These are phyloP conservation scores for Athelia sp. DNA, from an alignment of 1,284 basidiomycete species.

Conservation along the genomic window DNA sequence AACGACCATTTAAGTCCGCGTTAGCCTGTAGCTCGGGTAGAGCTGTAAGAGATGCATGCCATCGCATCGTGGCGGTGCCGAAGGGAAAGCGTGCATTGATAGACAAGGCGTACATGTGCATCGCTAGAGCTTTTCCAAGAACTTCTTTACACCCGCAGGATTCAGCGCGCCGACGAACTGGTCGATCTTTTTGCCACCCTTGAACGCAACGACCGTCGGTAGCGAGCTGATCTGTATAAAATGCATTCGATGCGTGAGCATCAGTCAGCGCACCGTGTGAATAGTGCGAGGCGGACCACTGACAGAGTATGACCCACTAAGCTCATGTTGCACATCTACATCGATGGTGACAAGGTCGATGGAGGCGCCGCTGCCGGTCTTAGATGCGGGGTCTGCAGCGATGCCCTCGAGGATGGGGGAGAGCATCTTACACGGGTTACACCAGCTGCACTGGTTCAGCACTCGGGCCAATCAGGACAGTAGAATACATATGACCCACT, in stretches of 20 bases:
- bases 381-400: conserved; percentile 35
- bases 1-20: no score
- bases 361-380: conserved; percentile 47
- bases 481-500: conserved; percentile 49
- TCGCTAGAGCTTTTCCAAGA: conserved; percentile 37
- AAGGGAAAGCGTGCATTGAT: no score
- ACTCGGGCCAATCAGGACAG: conserved; percentile 1
- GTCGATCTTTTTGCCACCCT: conserved; percentile 45
- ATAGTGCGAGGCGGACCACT: conserved; percentile 15
- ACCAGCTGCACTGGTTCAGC: conserved; percentile 52
- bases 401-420: conserved; percentile 60
- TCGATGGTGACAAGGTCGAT: conserved; percentile 69
- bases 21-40: no score
- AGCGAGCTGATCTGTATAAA: conserved; percentile 50
- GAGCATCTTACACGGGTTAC: conserved; percentile 63
- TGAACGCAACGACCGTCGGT: conserved; percentile 71
- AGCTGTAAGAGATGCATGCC: no score
- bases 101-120: background rate
- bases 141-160: conserved; percentile 41
- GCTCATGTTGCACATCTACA: conserved; percentile 47
- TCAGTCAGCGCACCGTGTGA: conserved; percentile 1
- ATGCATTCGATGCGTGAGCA: conserved; percentile 1
- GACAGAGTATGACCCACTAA: conserved; percentile 48
- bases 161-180: conserved; percentile 61
- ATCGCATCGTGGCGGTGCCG: no score